Conservation (phyloP, 768 basidiomycete genomes). For the Coprinopsis marcescibilis region DNA sequence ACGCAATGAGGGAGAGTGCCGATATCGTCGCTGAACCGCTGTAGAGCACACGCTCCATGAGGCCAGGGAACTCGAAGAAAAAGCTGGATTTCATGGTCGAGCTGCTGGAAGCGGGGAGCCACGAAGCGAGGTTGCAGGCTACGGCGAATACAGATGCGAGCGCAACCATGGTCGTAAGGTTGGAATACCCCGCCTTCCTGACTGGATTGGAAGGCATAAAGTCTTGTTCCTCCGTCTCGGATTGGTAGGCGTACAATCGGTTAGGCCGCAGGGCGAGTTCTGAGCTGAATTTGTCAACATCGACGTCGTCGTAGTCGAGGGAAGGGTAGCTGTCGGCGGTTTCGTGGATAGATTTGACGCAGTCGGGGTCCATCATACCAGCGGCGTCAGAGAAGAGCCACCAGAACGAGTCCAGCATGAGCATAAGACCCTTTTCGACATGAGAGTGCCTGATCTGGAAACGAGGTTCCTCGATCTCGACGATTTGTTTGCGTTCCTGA, state of each 20-base stretch:
- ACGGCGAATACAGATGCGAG: neutral
- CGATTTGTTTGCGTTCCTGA: neutral
- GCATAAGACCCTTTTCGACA: conserved; percentile 2
- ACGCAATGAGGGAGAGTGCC: neutral
- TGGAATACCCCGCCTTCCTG: neutral
- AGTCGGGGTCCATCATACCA: conserved; percentile 1
- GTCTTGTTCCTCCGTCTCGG: neutral
- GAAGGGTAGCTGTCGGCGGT: conserved; percentile 1
- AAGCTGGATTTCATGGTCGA: neutral
- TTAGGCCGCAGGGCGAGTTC: conserved; percentile 2
- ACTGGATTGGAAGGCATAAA: neutral
- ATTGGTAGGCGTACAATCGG: conserved; percentile 1
- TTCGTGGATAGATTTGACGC: conserved; percentile 3
- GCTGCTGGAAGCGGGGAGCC: neutral
- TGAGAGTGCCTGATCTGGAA: conserved; percentile 1
- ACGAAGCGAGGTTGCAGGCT: neutral
- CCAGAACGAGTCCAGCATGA: neutral
- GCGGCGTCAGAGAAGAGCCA: conserved; percentile 1
- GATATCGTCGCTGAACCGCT: neutral
- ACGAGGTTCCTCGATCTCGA: conserved; percentile 1
- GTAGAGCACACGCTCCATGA: neutral
- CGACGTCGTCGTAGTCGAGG: conserved; percentile 1
- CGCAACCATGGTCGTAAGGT: neutral
- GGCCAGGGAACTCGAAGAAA: neutral
- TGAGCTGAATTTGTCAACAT: neutral